Base-by-base conservation (phyloP, 2,329 filamentous ascomycete genomes). In the Xylaria sp. region DNA sequence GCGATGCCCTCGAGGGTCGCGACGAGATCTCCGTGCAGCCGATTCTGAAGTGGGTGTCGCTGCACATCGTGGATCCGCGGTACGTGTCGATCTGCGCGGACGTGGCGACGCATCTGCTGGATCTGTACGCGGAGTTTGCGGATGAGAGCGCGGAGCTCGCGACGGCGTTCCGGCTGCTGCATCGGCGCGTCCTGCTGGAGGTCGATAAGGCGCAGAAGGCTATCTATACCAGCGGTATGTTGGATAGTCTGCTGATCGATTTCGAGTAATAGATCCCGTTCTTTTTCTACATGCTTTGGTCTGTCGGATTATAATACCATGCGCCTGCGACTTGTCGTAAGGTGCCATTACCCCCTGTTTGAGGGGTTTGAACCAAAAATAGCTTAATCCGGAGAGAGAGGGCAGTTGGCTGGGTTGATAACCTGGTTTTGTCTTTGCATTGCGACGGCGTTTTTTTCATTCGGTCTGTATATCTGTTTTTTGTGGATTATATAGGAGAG, bases 201-300 rank as follows among this genome's bases (percentile, higher is more conserved):
- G 88, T 92, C 9, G 91, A 95, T 74, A 86, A 88, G 69, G 90
- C 91, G 19, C 90, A 96, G 75, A 82, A 89, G 70, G 92, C 93
- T 1, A 87, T 85, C 67, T 86, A 89, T 75, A 92, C 91, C 9
- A 83, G 83, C 66, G 94, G 93, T 1, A 97, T 97, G 92, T 76
- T 97, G 65, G 90, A 93, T 68, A 88, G 77, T 53, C 64, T 85
- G 64, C 84, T 89, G 68, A 79, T 82, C 55, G 80, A 78, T 7
- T 69, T 70, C 54, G 69, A 70, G 4, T 67, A 56, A 61, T 53
- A 10, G 9, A 7, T 30, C 19, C 42, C 23, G 16, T 44, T 13
- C 35, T 10, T 6, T 37, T 37, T 37, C 35, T 37, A 44, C 10
- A 11, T n/a, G 18, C 42, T n/a, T 50, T 44, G 3, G 10, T 47